A percentile compares a stretch with the other conserved stretches of the same genome.
Evolutionary conservation across 2,329 filamentous ascomycete species (phyloP).

Genomic region (Pezicula neosporulosa): DNA sequence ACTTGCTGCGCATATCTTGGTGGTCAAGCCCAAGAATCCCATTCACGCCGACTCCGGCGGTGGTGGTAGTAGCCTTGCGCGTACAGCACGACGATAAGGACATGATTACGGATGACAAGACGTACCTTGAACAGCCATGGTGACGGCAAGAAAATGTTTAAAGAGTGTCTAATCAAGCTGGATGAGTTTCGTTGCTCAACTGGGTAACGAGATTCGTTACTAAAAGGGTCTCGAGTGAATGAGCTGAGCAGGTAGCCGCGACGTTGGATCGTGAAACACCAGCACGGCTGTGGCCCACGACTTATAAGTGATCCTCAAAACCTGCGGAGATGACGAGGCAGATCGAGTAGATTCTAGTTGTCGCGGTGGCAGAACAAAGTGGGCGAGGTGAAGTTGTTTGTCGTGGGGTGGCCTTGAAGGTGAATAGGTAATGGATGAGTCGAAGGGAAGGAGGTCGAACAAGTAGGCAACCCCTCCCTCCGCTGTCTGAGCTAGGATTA

Average conservation of each 20-base stretch:
- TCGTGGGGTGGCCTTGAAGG: too few species aligned
- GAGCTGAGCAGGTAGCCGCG: background rate
- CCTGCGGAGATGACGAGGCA: too few species aligned
- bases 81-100: background rate
- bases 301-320: too few species aligned
- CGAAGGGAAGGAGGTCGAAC: too few species aligned
- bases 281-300: background rate
- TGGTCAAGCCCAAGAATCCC: background rate
- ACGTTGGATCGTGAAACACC: background rate
- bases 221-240: background rate
- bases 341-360: too few species aligned
- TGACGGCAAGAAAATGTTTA: background rate
- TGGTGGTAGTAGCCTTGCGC: conserved; percentile 9
- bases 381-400: too few species aligned
- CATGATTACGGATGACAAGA: background rate
- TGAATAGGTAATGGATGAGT: too few species aligned
- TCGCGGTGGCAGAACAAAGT: too few species aligned
- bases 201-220: background rate
- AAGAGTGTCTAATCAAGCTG: too few species aligned
- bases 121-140: conserved; percentile 17
- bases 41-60: background rate
- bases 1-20: background rate
- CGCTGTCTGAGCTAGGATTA: too few species aligned
- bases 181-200: background rate
- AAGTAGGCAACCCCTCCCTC: too few species aligned